Percentiles rank a stretch among this genome's conserved stretches.
These are phyloP conservation scores for Ceratocystis albifundus DNA, from an alignment of 2,329 filamentous ascomycete species.

Conservation along the genomic window DNA sequence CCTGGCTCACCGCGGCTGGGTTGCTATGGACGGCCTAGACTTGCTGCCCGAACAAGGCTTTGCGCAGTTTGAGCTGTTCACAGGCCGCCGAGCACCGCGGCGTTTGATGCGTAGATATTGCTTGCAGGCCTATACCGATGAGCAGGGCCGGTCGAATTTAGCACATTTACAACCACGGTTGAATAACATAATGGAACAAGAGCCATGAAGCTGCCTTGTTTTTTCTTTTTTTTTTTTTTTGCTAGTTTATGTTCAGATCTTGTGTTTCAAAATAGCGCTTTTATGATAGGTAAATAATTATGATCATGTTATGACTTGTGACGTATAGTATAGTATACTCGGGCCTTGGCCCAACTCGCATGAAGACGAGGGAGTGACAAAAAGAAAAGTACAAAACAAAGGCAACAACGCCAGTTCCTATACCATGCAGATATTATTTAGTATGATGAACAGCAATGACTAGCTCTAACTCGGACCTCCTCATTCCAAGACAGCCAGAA, in stretches of 20 bases:
- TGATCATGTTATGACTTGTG: constrained; percentile 7
- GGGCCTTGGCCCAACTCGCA: background rate
- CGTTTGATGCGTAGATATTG: constrained; percentile 59
- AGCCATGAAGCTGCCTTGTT: constrained; percentile 28
- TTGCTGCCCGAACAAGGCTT: constrained; percentile 68
- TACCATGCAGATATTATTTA: background rate
- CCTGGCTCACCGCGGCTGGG: constrained; percentile 53
- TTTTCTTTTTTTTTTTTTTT: too few species aligned
- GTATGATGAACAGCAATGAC: too few species aligned
- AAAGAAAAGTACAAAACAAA: background rate
- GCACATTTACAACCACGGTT: constrained; percentile 34
- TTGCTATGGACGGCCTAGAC: constrained; percentile 64
- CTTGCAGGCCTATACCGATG: constrained; percentile 36
- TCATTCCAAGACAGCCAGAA: background rate
- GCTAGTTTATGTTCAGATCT: background rate
- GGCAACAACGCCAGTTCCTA: background rate
- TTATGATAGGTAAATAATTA: background rate
- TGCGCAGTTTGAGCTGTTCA: constrained; percentile 73
- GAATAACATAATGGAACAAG: constrained; percentile 33
- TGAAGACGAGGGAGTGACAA: background rate
- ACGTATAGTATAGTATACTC: background rate
- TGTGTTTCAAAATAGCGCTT: background rate
- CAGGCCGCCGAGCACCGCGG: constrained; percentile 44
- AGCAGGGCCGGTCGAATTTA: constrained; percentile 33
- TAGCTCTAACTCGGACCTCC: too few species aligned